A percentile compares a stretch with the other conserved stretches of the same genome.
phyloP scores from a whole-genome alignment of 2,329 filamentous ascomycete genomes.

The Epichloe scottii region DNA sequence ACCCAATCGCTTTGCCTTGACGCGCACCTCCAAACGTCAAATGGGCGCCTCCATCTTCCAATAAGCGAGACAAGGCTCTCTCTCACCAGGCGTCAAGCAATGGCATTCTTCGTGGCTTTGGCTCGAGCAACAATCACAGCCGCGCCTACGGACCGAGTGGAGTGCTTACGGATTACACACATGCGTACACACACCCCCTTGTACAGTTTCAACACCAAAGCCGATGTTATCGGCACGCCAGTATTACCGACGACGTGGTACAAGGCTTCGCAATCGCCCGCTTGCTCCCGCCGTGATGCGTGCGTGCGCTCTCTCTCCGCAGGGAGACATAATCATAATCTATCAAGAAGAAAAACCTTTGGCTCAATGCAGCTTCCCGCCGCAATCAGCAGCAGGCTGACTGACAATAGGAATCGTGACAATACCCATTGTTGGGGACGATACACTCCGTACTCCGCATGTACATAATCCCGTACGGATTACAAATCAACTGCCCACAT shows the following conservation, averaged over 20 bases:
- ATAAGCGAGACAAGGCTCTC: not conserved
- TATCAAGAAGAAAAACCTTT: not conserved
- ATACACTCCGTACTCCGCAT: too few species aligned
- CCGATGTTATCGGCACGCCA: not conserved
- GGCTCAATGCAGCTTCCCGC: not conserved
- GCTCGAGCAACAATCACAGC: not conserved
- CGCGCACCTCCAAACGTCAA: too few species aligned
- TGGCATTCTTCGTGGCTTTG: not conserved
- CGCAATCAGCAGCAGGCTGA: not conserved
- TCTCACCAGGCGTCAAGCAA: too few species aligned
- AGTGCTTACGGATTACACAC: not conserved
- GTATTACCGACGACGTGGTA: conserved; percentile 1
- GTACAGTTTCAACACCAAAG: not conserved
- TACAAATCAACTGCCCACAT: too few species aligned
- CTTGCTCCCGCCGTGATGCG: not conserved
- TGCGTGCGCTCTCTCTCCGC: not conserved
- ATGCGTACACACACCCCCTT: not conserved
- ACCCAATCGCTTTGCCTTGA: not conserved
- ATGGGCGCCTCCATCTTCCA: too few species aligned
- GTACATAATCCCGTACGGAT: too few species aligned
- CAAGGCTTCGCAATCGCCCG: not conserved
- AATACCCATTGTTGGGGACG: not conserved
- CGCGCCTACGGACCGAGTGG: not conserved
- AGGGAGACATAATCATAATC: not conserved
- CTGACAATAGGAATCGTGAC: not conserved